A percentile compares a stretch with the other conserved stretches of the same genome.
These are phyloP conservation scores for Saraca asoca DNA, from an alignment of 331 rosid species.

Conservation along the genomic window DNA sequence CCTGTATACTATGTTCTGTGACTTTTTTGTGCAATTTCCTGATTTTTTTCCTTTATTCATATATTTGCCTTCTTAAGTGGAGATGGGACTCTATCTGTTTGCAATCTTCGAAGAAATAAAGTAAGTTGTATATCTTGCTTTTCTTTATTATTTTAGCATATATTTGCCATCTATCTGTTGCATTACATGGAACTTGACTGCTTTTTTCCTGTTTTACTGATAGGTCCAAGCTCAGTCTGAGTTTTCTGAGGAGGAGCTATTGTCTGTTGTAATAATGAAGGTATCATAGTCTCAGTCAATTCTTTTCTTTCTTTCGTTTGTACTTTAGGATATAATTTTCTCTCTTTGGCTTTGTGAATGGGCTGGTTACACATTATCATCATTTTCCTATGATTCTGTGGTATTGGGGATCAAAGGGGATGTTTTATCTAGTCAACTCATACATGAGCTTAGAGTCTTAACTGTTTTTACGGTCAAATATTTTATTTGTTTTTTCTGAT, in stretches of 20 bases:
- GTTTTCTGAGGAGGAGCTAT: slow-evolving; percentile 86
- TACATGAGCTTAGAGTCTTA: neutral
- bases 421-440: too few relatives aligned
- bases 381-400: slow-evolving; percentile 1
- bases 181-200: neutral
- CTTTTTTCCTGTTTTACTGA: slow-evolving; percentile 30
- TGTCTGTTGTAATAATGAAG: slow-evolving; percentile 91
- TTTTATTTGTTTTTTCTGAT: slow-evolving; percentile 7
- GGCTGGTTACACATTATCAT: neutral
- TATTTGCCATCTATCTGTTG: neutral
- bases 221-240: slow-evolving; percentile 86
- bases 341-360: neutral
- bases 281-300: slow-evolving; percentile 36
- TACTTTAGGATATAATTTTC: neutral
- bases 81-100: slow-evolving; percentile 92
- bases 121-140: slow-evolving; percentile 45
- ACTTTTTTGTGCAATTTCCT: slow-evolving; percentile 9
- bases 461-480: slow-evolving; percentile 3
- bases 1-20: slow-evolving; percentile 18
- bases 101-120: slow-evolving; percentile 79
- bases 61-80: slow-evolving; percentile 59
- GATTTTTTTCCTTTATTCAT: slow-evolving; percentile 1
- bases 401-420: too few relatives aligned
- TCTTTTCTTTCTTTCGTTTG: neutral
- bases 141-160: neutral